Percentiles rank a stretch among this genome's conserved stretches.
Evolutionary conservation across 371 early-diverging fungal species (phyloP).

Genomic region (Mortierella sp.): DNA sequence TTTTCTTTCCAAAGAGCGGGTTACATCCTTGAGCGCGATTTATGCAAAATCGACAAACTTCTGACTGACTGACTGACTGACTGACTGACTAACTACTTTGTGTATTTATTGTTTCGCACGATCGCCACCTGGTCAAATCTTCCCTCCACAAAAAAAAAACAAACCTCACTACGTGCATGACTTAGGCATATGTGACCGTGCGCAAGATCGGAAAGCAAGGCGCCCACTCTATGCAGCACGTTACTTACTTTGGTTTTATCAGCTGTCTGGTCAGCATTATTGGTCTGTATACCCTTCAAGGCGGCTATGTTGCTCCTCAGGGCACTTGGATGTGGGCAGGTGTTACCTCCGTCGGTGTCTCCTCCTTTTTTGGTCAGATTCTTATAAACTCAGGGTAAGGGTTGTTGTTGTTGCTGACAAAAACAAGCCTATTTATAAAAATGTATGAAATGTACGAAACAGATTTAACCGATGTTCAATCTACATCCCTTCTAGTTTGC

Average conservation of each 20-base stretch:
- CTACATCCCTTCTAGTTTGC: slow-evolving; percentile 63
- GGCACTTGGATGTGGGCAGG: slow-evolving; percentile 53
- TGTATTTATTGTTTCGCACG: neutral
- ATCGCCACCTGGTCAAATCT: neutral
- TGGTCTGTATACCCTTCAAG: slow-evolving; percentile 60
- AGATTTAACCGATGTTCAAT: neutral
- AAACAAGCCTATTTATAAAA: too few relatives aligned
- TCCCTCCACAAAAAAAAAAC: neutral
- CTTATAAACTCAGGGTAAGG: slow-evolving; percentile 68
- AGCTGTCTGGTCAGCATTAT: slow-evolving; percentile 61
- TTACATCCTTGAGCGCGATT: too few relatives aligned
- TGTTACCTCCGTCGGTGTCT: slow-evolving; percentile 60
- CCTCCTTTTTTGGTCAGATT: slow-evolving; percentile 82
- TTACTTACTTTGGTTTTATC: slow-evolving; percentile 78
- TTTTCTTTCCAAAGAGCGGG: too few relatives aligned
- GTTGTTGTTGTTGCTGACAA: neutral
- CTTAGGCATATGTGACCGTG: slow-evolving; percentile 77
- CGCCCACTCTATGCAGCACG: slow-evolving; percentile 80
- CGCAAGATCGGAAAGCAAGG: slow-evolving; percentile 74
- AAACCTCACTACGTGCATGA: slow-evolving; percentile 32
- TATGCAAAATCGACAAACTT: too few relatives aligned
- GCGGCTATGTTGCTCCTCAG: slow-evolving; percentile 33
- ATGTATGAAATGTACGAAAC: too few relatives aligned
- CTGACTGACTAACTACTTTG: neutral
- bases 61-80: too few relatives aligned